These are phyloP conservation scores for Lipomyces starkeyi DNA, from an alignment of 805 yeast genomes.

Conservation along the genomic window DNA sequence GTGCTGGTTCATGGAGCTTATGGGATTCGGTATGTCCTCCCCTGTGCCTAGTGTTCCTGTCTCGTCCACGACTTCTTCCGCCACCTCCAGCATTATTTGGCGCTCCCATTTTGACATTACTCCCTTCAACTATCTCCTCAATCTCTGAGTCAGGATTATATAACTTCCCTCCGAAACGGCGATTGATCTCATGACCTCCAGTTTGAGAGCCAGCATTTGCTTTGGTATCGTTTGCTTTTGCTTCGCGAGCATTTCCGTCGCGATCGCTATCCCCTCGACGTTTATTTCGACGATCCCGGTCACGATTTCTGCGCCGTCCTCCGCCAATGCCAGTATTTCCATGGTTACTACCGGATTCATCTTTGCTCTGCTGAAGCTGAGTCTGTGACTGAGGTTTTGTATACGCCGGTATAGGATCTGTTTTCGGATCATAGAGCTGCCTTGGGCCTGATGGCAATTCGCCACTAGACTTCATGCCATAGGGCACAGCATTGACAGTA, in stretches of 20 bases:
- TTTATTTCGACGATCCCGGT: constrained; percentile 14
- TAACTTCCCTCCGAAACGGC: constrained; percentile 13
- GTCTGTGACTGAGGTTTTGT: constrained; percentile 11
- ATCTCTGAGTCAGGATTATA: constrained; percentile 25
- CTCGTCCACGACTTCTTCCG: not conserved
- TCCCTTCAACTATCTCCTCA: not conserved
- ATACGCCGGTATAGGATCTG: constrained; percentile 31
- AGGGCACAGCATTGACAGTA: not conserved
- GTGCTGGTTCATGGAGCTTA: not conserved
- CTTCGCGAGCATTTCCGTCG: not conserved
- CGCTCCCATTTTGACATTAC: not conserved
- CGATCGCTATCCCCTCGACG: constrained; percentile 16
- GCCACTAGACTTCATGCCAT: constrained; percentile 10
- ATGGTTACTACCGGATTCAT: not conserved
- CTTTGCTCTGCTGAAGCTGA: not conserved
- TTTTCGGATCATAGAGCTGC: constrained; percentile 33
- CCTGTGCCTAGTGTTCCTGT: not conserved
- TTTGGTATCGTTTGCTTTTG: not conserved
- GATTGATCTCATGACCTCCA: not conserved
- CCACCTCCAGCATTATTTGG: not conserved
- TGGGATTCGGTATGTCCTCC: not conserved
- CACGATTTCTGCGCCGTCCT: constrained; percentile 16
- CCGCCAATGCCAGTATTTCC: constrained; percentile 1
- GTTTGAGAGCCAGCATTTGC: not conserved
- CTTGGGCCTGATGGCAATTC: constrained; percentile 12